Evolutionary conservation across 176 grass and related monocot genomes (phyloP), one percentile per base, ranked within the genome.

Genomic region (Tillandsia leiboldiana): DNA sequence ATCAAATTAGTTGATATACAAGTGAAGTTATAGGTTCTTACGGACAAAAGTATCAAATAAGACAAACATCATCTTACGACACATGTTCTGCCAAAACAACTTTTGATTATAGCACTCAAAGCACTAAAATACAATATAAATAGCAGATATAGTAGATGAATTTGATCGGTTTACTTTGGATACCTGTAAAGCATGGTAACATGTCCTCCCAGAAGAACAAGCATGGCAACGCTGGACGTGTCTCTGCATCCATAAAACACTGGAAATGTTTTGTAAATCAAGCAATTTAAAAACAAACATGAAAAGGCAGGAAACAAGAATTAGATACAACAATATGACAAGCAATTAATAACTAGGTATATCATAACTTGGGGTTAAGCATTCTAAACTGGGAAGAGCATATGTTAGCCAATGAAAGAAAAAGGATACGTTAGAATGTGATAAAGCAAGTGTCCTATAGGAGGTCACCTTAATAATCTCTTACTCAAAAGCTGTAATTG

Each of bases 131-230:
- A 20, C 50, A 23, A 15, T 58, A 68, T 2, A 73, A 53, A 78
- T 69, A 70, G 14, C 26, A 26, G 12, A 51, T 42, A 24, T 23
- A 14, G 63, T 54, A 57, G n/a, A 70, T 29, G 42, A 11, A 27
- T 14, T 17, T 2, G 26, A 63, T 11, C 28, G 2, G 20, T 18
- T 47, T 20, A 73, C 12, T 26, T 53, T 24, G 66, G 71, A 51
- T 85, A 97, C 93, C 93, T 97, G 93, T 78, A 97, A 78, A 87
- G 89, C 67, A 87, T 84, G 68, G 77, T 97, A 97, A 75, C 93
- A 97, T 78, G 84, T 83, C 74, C 85, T 89, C 67, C 89, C 93
- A 78, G 89, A 83, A 87, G 87, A 92, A 87, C 93, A 92, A 92
- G 87, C 42, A 78, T 89, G 69, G 57, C 93, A 92, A 33, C 72